Evolutionary conservation across 2,329 filamentous ascomycete genomes (phyloP).

Genomic region (Hyphodiscus sp.): DNA sequence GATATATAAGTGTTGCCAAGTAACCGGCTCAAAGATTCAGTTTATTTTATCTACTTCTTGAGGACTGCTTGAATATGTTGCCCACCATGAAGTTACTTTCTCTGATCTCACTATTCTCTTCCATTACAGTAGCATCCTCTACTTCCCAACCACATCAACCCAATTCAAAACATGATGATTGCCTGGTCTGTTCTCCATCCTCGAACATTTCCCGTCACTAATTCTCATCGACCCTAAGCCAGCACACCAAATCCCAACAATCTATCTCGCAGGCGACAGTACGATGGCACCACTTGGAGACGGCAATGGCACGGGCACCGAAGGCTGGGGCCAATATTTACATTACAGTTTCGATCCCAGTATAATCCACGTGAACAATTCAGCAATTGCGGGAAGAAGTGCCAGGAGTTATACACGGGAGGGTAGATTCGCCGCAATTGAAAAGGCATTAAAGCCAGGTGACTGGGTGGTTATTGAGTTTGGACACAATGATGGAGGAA

Average conservation of each 20-base stretch:
- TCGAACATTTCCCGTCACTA: not conserved
- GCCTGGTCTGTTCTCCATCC: not conserved
- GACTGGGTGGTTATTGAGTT: constrained; percentile 68
- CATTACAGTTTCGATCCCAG: constrained; percentile 13
- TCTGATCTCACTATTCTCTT: not conserved
- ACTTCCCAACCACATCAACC: not conserved
- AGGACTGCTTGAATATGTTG: not conserved
- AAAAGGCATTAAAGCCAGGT: constrained; percentile 43
- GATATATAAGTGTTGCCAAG: not conserved
- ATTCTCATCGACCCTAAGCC: not conserved
- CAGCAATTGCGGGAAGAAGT: constrained; percentile 57
- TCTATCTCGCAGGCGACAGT: constrained; percentile 15
- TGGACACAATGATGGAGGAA: constrained; percentile 63
- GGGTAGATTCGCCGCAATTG: constrained; percentile 54
- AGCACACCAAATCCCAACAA: constrained; percentile 4
- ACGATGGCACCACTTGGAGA: constrained; percentile 16
- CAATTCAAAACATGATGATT: not conserved
- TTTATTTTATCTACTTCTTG: not conserved
- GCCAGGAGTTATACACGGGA: constrained; percentile 61
- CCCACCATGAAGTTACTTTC: not conserved
- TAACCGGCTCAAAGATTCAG: not conserved
- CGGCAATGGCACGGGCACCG: constrained; percentile 10
- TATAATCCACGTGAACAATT: constrained; percentile 37
- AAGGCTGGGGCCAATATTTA: constrained; percentile 24
- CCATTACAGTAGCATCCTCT: not conserved